phyloP scores from a whole-genome alignment of 768 basidiomycete species.

The Lactarius trivialis region DNA sequence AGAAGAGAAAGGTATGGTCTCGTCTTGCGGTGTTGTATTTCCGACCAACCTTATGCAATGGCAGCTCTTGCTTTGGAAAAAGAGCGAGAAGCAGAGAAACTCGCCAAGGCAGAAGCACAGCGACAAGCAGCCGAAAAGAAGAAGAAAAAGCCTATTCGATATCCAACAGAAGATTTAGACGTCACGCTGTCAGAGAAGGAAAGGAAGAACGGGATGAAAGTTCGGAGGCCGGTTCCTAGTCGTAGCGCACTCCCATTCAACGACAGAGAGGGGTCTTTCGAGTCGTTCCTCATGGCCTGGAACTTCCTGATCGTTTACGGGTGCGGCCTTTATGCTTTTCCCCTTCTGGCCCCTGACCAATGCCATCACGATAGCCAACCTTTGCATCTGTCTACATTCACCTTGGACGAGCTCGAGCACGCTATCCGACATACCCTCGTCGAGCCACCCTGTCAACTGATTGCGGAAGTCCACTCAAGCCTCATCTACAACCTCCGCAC shows the following conservation, averaged over 20 bases:
- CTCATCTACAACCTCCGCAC: slow-evolving; percentile 89
- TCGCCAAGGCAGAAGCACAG: slow-evolving; percentile 65
- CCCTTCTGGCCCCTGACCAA: not conserved
- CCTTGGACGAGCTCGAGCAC: slow-evolving; percentile 88
- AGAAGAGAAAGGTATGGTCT: slow-evolving; percentile 61
- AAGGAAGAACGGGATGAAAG: slow-evolving; percentile 67
- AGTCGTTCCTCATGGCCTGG: slow-evolving; percentile 87
- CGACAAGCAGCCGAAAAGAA: slow-evolving; percentile 70
- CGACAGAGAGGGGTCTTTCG: slow-evolving; percentile 57
- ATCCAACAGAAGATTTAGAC: slow-evolving; percentile 90
- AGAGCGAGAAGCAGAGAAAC: slow-evolving; percentile 61
- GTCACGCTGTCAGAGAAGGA: slow-evolving; percentile 75
- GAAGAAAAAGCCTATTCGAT: slow-evolving; percentile 86
- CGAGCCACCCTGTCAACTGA: slow-evolving; percentile 67
- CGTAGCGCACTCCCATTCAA: slow-evolving; percentile 62
- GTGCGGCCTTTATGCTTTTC: slow-evolving; percentile 36
- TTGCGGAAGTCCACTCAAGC: slow-evolving; percentile 83
- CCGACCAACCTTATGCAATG: slow-evolving; percentile 27
- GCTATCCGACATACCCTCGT: slow-evolving; percentile 68
- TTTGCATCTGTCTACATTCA: slow-evolving; percentile 78
- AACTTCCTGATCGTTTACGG: slow-evolving; percentile 92
- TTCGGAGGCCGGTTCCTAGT: slow-evolving; percentile 62
- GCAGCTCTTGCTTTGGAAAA: slow-evolving; percentile 48
- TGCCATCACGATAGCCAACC: slow-evolving; percentile 46
- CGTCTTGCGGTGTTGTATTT: not conserved